Conservation (phyloP, 768 basidiomycete genomes). For the Epithele typhae region DNA sequence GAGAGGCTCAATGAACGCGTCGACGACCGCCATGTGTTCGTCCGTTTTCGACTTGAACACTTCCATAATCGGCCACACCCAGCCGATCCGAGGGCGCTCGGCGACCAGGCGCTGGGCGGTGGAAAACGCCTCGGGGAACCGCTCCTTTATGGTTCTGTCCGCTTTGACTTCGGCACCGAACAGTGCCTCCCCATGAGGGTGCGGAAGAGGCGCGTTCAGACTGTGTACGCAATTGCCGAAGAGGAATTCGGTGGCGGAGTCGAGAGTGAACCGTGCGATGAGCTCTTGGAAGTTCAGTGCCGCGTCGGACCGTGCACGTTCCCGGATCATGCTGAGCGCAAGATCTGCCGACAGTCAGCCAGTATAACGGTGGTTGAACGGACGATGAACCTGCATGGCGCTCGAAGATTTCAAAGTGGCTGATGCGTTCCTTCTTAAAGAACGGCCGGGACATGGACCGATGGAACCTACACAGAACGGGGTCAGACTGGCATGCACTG, state of each 20-base stretch:
- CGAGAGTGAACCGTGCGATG: constrained; percentile 44
- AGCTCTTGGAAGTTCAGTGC: constrained; percentile 43
- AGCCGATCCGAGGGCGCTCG: constrained; percentile 33
- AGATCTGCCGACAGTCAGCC: too few relatives aligned
- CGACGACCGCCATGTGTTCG: constrained; percentile 37
- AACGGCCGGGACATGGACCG: constrained; percentile 63
- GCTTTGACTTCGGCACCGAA: background rate
- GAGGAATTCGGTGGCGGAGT: constrained; percentile 54
- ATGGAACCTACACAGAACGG: constrained; percentile 39
- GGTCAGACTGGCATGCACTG: background rate
- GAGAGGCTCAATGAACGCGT: constrained; percentile 45
- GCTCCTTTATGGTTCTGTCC: constrained; percentile 10
- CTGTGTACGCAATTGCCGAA: constrained; percentile 41
- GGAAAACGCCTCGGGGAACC: constrained; percentile 37
- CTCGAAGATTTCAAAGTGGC: constrained; percentile 59
- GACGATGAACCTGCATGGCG: constrained; percentile 40
- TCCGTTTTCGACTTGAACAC: constrained; percentile 38
- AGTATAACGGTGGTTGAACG: background rate
- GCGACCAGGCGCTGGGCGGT: constrained; percentile 30
- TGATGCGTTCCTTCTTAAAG: constrained; percentile 56
- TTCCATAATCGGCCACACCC: constrained; percentile 42
- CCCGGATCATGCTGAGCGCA: constrained; percentile 27
- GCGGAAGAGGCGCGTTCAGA: constrained; percentile 32
- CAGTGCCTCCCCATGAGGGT: constrained; percentile 24
- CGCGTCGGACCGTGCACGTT: constrained; percentile 29